Evolutionary conservation across 495 filamentous ascomycete species (phyloP).

Genomic region (Podospora conica): DNA sequence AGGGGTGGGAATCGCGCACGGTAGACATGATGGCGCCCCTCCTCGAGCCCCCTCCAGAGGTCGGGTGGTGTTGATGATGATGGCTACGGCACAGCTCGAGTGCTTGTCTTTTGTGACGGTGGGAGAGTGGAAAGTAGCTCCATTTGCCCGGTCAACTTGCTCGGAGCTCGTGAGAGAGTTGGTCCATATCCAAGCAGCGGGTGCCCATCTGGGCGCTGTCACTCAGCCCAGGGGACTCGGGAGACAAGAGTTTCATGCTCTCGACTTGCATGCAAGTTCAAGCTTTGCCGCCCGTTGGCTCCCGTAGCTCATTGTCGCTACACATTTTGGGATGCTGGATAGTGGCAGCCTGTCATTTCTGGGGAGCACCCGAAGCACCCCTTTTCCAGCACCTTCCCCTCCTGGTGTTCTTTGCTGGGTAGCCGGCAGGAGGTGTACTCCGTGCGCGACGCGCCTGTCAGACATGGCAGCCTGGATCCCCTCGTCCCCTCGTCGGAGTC

Average conservation of each 20-base stretch:
- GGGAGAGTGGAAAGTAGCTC: background rate
- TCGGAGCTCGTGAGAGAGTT: background rate
- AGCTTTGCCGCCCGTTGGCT: background rate
- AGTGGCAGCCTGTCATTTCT: background rate
- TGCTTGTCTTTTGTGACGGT: too few species aligned
- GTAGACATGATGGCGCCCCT: background rate
- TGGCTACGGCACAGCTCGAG: background rate
- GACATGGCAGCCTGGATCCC: background rate
- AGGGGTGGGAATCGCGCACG: background rate
- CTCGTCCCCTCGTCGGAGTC: background rate
- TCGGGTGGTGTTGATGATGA: background rate
- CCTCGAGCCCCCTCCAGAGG: background rate
- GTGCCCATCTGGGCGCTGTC: background rate
- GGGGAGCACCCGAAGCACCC: background rate
- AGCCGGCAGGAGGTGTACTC: constrained; percentile 4
- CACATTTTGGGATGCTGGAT: background rate
- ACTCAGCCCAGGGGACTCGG: too few species aligned
- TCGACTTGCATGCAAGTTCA: background rate
- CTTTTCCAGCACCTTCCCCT: constrained; percentile 5
- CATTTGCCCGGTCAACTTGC: background rate
- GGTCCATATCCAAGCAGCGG: background rate
- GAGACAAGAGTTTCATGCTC: too few species aligned
- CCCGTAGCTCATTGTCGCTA: background rate
- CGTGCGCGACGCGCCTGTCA: background rate
- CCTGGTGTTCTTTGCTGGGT: background rate